Conservation (phyloP, 768 basidiomycete genomes). For the Amanita exitialis region DNA sequence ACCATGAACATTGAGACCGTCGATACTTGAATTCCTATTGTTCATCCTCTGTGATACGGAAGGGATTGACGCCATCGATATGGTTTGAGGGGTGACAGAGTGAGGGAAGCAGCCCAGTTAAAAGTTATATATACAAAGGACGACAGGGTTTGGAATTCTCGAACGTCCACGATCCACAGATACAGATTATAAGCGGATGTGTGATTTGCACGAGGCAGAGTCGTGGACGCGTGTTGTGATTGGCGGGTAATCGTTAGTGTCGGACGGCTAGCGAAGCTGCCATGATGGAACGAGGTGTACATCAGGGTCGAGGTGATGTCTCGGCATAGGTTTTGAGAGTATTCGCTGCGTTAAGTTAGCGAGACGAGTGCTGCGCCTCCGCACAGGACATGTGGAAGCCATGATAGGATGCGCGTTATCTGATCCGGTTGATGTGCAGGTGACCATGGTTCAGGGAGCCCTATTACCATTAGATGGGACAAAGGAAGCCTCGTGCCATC, state of each 20-base stretch:
- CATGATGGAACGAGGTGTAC: neutral
- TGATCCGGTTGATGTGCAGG: neutral
- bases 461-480: neutral
- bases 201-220: conserved; percentile 4
- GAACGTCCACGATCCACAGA: neutral
- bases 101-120: neutral
- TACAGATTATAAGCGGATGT: no score
- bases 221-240: conserved; percentile 2
- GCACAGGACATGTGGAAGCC: neutral
- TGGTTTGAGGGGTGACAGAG: neutral
- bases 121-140: neutral
- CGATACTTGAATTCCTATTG: conserved; percentile 3
- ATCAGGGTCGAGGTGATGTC: neutral
- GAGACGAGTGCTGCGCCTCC: no score
- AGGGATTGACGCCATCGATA: neutral
- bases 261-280: neutral
- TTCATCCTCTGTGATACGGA: neutral
- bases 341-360: no score
- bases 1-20: conserved; percentile 15
- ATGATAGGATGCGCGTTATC: neutral
- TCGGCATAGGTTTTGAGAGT: neutral
- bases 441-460: neutral
- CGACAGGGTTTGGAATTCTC: neutral
- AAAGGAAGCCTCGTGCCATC: neutral
- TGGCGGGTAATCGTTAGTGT: neutral